phyloP scores from a whole-genome alignment of 2,329 filamentous ascomycete genomes.

The Emydomyces testavorans region DNA sequence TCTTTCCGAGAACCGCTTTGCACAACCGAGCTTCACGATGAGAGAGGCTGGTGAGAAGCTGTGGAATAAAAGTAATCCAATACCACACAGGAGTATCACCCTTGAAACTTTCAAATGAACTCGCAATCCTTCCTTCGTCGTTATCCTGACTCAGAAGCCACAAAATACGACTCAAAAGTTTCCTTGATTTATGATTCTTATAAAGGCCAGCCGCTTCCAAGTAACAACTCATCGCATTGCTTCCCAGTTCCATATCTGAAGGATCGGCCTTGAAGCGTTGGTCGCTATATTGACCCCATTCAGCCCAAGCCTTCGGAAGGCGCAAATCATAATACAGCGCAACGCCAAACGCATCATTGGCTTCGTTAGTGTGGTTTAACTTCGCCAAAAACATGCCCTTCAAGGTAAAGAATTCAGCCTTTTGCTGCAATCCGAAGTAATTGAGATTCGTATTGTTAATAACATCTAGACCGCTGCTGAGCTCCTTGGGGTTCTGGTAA shows the following conservation, averaged over 20 bases:
- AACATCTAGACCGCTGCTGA: slow-evolving; percentile 86
- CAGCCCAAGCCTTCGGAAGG: slow-evolving; percentile 93
- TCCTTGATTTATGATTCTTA: slow-evolving; percentile 93
- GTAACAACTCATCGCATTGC: slow-evolving; percentile 90
- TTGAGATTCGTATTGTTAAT: slow-evolving; percentile 99
- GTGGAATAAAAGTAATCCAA: slow-evolving; percentile 98
- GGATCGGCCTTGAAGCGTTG: slow-evolving; percentile 89
- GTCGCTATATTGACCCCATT: slow-evolving; percentile 98
- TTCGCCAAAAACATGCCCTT: slow-evolving; percentile 99
- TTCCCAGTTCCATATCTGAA: slow-evolving; percentile 66
- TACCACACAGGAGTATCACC: slow-evolving; percentile 98
- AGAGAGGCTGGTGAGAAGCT: slow-evolving; percentile 80
- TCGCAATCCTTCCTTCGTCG: slow-evolving; percentile 65
- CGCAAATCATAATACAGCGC: slow-evolving; percentile 93
- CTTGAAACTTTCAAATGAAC: slow-evolving; percentile 91
- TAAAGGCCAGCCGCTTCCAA: slow-evolving; percentile 91
- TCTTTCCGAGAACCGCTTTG: slow-evolving; percentile 75
- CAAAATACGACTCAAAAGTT: slow-evolving; percentile 81
- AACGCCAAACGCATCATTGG: slow-evolving; percentile 86
- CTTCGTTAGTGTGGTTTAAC: slow-evolving; percentile 77
- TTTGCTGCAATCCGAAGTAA: slow-evolving; percentile 92
- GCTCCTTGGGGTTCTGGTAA: slow-evolving; percentile 87
- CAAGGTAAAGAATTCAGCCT: slow-evolving; percentile 96
- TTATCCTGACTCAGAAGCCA: slow-evolving; percentile 95
- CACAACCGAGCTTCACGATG: slow-evolving; percentile 84